Evolutionary conservation across 768 basidiomycete genomes (phyloP).

Genomic region (Rhizopogon rudus): DNA sequence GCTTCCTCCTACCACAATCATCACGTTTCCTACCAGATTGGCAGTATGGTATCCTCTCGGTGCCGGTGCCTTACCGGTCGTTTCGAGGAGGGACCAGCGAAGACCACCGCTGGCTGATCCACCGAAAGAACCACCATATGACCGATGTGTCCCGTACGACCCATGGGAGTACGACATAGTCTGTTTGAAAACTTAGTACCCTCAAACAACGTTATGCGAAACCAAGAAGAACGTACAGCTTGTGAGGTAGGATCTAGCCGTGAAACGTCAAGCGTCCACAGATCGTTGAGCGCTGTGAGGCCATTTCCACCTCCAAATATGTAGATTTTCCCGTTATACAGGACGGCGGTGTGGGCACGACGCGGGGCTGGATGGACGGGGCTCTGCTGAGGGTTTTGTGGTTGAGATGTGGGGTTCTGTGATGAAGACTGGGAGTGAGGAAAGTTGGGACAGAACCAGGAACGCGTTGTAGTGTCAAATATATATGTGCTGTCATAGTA

Average conservation of each 20-base stretch:
- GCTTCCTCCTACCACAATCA: constrained; percentile 89
- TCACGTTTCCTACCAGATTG: constrained; percentile 77
- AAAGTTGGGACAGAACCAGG: constrained; percentile 53
- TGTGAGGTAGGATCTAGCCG: constrained; percentile 25
- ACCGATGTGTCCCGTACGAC: too few relatives aligned
- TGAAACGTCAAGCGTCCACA: constrained; percentile 80
- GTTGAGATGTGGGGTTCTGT: background rate
- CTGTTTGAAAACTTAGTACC: background rate
- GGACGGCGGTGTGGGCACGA: constrained; percentile 83
- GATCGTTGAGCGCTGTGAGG: constrained; percentile 80
- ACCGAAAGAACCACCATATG: constrained; percentile 8
- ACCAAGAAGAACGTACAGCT: background rate
- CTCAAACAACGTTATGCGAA: background rate
- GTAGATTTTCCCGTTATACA: constrained; percentile 68
- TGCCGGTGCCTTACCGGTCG: constrained; percentile 50
- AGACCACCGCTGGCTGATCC: constrained; percentile 24
- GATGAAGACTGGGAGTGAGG: constrained; percentile 8
- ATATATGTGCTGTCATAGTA: constrained; percentile 85
- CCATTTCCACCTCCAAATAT: constrained; percentile 96
- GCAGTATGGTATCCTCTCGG: constrained; percentile 89
- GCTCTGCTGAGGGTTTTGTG: background rate
- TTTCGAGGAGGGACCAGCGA: constrained; percentile 57
- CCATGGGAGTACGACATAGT: background rate
- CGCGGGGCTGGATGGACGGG: constrained; percentile 52
- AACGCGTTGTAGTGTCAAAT: constrained; percentile 70